Conservation (phyloP, 2,329 filamentous ascomycete species). For the Dryadomyces sulphureus region DNA sequence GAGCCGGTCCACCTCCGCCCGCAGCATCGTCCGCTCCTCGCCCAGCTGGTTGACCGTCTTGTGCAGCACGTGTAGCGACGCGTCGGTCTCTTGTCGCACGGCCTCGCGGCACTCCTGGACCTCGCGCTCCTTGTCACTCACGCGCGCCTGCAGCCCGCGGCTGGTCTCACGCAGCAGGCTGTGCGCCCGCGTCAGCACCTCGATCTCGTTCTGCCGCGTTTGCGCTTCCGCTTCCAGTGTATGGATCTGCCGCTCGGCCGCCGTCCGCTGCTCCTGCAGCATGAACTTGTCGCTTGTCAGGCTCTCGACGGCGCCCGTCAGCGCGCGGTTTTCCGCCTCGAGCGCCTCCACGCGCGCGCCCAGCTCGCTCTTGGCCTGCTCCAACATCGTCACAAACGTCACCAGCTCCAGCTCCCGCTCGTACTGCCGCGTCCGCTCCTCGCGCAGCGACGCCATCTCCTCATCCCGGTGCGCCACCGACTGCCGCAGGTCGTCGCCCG, state of each 20-base stretch:
- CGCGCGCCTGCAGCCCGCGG: neutral
- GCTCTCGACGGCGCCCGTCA: neutral
- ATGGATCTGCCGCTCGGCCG: neutral
- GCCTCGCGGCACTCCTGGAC: neutral
- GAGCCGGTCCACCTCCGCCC: neutral
- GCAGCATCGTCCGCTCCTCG: neutral
- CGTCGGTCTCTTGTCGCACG: neutral
- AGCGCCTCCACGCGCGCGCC: neutral
- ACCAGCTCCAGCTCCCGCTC: neutral
- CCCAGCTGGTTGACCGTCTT: constrained; percentile 1
- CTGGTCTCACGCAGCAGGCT: neutral
- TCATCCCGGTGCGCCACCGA: neutral
- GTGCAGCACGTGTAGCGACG: neutral
- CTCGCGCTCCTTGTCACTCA: neutral
- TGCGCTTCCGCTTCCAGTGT: neutral
- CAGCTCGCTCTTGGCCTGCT: neutral
- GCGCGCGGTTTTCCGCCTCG: neutral
- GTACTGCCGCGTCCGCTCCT: neutral
- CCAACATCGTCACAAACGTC: neutral
- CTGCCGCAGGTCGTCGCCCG: neutral
- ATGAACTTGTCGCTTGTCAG: constrained; percentile 3
- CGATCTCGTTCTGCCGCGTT: constrained; percentile 3
- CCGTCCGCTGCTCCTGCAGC: constrained; percentile 1
- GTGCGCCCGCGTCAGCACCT: neutral
- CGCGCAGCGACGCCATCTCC: neutral